Evolutionary conservation across 1,284 basidiomycete genomes (phyloP), one percentile per base, ranked within the genome.

Genomic region (Schizopora paradoxa): DNA sequence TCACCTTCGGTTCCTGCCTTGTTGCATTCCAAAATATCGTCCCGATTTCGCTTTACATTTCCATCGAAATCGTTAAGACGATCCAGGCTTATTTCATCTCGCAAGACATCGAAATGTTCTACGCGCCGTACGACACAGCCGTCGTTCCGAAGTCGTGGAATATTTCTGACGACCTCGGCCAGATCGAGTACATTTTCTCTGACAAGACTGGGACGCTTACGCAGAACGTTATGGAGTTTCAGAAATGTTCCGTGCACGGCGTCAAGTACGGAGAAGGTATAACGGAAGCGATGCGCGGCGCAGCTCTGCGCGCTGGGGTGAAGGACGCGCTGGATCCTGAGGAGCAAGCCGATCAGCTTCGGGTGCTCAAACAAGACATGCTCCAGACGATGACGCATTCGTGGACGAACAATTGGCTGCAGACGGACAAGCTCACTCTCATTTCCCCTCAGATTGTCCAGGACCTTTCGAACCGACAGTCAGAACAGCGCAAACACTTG

Each of bases 1-100:
- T 98, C 54, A 94, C 93, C 39, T 94, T 96, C 60, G 89, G 85
- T 7, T 86, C 87, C 2, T 89, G 83, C 60, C 76, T 99, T 39
- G 90, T 99, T 61, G 86, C 90, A 2, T 98, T 97, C 73, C 93
- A 98, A 68, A 98, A 97, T 65, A 96, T 98, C 61, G 89, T 99
- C 5, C 95, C 94, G 13, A 90, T 98, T 54, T 96, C 92, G 16
- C 78, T 99, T 25, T 96, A 96, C 72, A 97, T 97, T 62, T 94
- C 93, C 38, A 93, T 97, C 62, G 94, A 98, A 68, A 88, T 97
- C 52, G 93, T 97, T 73, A 97, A 96, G 72, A 96, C 89, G 6
- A 91, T 96, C 48, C 93, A 97, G 65, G 95, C 95, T 4, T 96
- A 83, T 68, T 96, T 97, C 72, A 98, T 98, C 63, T 83, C 83